A percentile compares a stretch with the other conserved stretches of the same genome.
phyloP scores from a whole-genome alignment of 441 rosid genomes.

The Capsella rubella region DNA sequence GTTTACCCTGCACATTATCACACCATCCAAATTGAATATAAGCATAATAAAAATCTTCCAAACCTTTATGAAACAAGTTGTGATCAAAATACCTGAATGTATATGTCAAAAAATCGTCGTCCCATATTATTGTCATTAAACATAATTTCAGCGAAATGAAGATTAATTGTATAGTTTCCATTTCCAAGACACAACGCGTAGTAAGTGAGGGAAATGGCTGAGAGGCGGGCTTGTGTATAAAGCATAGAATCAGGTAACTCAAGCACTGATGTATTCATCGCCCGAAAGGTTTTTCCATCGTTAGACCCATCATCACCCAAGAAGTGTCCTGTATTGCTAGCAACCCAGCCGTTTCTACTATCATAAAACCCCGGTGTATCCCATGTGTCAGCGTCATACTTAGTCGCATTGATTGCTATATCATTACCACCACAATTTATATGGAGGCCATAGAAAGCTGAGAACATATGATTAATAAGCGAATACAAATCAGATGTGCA shows the following conservation, averaged over 20 bases:
- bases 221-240: constrained; percentile 56
- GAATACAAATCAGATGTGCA: constrained; percentile 25
- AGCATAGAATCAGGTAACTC: constrained; percentile 43
- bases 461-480: constrained; percentile 10
- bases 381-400: constrained; percentile 47
- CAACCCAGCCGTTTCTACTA: constrained; percentile 51
- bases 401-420: constrained; percentile 22
- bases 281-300: neutral
- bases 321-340: constrained; percentile 63
- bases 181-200: constrained; percentile 56
- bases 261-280: constrained; percentile 35
- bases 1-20: constrained; percentile 48
- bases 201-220: constrained; percentile 64
- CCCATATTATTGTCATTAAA: constrained; percentile 50
- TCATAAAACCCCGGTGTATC: constrained; percentile 39
- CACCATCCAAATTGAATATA: constrained; percentile 5
- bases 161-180: constrained; percentile 60
- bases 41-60: constrained; percentile 4
- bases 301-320: constrained; percentile 43
- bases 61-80: neutral
- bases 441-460: constrained; percentile 51
- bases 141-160: constrained; percentile 71
- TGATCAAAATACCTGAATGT: constrained; percentile 55
- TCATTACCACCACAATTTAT: constrained; percentile 66
- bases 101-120: constrained; percentile 62